These are phyloP conservation scores for Aaosphaeria arxii DNA, from an alignment of 2,329 filamentous ascomycete species.

Conservation along the genomic window DNA sequence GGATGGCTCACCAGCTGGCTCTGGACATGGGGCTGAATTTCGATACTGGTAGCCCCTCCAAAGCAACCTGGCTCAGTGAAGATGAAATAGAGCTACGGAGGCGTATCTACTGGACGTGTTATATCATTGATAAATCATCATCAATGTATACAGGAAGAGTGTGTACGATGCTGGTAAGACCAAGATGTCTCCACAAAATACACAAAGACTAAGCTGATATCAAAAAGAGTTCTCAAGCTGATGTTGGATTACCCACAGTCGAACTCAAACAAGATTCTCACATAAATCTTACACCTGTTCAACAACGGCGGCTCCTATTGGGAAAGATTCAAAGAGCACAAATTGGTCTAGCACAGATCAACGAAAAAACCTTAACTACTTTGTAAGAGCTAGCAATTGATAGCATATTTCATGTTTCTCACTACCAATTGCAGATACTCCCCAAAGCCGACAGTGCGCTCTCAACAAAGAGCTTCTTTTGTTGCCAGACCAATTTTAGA, in stretches of 20 bases:
- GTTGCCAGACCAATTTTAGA: slow-evolving; percentile 30
- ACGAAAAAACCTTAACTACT: slow-evolving; percentile 20
- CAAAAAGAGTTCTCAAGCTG: background rate
- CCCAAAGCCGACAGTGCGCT: background rate
- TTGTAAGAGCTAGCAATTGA: slow-evolving; percentile 19
- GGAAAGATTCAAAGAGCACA: background rate
- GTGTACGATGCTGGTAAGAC: slow-evolving; percentile 35
- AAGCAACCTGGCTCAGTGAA: slow-evolving; percentile 14
- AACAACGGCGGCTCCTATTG: background rate
- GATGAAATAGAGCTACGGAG: slow-evolving; percentile 31
- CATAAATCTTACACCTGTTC: background rate
- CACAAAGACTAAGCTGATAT: background rate
- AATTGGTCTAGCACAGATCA: background rate
- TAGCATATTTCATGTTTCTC: background rate
- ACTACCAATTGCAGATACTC: background rate
- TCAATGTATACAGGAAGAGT: slow-evolving; percentile 36
- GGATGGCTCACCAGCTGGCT: slow-evolving; percentile 31
- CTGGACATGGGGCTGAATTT: slow-evolving; percentile 41
- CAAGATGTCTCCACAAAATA: no score
- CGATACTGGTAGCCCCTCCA: slow-evolving; percentile 25
- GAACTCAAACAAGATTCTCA: background rate
- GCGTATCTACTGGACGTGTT: slow-evolving; percentile 38
- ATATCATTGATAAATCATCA: slow-evolving; percentile 35
- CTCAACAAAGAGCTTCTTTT: slow-evolving; percentile 12
- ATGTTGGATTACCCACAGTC: background rate